Conservation (phyloP, 1,139 yeast genomes). For the Hansenula sp. region DNA sequence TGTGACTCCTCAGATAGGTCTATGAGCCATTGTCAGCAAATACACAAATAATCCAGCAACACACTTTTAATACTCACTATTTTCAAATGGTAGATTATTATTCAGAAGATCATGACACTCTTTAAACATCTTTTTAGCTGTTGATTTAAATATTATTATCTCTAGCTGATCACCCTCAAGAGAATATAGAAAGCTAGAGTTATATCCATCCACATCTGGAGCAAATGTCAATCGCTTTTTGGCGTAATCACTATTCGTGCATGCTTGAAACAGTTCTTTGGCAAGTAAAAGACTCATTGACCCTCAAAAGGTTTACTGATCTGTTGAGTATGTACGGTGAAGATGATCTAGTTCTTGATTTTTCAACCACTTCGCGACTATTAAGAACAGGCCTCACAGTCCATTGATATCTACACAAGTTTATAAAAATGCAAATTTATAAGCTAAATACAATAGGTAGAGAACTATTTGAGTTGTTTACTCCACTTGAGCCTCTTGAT, state of each 20-base stretch:
- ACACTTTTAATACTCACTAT: neutral
- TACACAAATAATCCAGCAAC: neutral
- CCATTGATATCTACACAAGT: no score
- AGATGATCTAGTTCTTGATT: no score
- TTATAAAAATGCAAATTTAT: no score
- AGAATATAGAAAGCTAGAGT: conserved; percentile 15
- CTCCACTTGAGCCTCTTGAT: no score
- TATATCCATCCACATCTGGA: conserved; percentile 17
- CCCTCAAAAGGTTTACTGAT: no score
- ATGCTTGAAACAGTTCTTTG: conserved; percentile 3
- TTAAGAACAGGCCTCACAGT: no score
- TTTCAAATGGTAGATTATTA: neutral
- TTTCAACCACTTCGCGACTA: no score
- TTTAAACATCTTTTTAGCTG: conserved; percentile 23
- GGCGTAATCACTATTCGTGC: conserved; percentile 9
- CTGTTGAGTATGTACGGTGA: no score
- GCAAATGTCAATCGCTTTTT: conserved; percentile 19
- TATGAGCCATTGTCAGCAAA: conserved; percentile 6
- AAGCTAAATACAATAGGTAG: no score
- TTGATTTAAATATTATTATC: conserved; percentile 25
- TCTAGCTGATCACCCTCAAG: conserved; percentile 19
- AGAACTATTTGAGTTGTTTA: no score
- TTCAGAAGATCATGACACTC: conserved; percentile 26
- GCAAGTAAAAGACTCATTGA: no score
- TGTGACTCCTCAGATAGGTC: conserved; percentile 1